Conservation (phyloP, 1,284 basidiomycete species). For the Boletus smithii region DNA sequence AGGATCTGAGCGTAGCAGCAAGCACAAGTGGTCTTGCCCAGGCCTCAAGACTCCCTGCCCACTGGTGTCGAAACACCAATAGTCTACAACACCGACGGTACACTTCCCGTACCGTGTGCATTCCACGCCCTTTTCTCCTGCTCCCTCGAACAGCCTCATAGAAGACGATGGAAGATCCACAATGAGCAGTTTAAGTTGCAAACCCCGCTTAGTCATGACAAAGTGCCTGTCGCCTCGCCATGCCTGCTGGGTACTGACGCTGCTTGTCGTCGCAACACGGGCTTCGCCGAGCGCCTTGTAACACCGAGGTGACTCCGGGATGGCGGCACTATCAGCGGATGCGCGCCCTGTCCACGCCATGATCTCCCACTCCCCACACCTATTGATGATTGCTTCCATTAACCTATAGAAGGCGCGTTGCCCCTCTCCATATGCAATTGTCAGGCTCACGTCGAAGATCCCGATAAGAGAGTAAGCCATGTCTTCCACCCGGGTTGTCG, state of each 20-base stretch:
- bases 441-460: conserved; percentile 32
- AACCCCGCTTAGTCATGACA: conserved; percentile 33
- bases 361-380: conserved; percentile 34
- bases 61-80: conserved; percentile 33
- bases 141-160: conserved; percentile 20
- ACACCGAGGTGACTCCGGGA: conserved; percentile 31
- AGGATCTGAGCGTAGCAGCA: conserved; percentile 29
- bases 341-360: conserved; percentile 32
- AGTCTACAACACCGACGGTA: conserved; percentile 31
- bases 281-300: conserved; percentile 21
- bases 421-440: conserved; percentile 34
- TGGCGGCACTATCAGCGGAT: conserved; percentile 29
- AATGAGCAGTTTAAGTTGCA: conserved; percentile 29
- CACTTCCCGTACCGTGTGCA: conserved; percentile 21
- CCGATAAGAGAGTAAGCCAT: conserved; percentile 33
- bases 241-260: background rate
- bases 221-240: conserved; percentile 32
- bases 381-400: conserved; percentile 30
- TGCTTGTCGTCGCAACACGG: background rate
- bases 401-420: conserved; percentile 30
- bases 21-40: conserved; percentile 29
- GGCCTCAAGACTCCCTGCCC: conserved; percentile 24
- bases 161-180: conserved; percentile 23
- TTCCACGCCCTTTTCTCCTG: conserved; percentile 9
- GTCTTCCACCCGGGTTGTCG: conserved; percentile 33